Evolutionary conservation across 208 protist species (phyloP), one percentile per base, ranked within the genome.

Genomic region (Leptomonas pyrrhocoris): DNA sequence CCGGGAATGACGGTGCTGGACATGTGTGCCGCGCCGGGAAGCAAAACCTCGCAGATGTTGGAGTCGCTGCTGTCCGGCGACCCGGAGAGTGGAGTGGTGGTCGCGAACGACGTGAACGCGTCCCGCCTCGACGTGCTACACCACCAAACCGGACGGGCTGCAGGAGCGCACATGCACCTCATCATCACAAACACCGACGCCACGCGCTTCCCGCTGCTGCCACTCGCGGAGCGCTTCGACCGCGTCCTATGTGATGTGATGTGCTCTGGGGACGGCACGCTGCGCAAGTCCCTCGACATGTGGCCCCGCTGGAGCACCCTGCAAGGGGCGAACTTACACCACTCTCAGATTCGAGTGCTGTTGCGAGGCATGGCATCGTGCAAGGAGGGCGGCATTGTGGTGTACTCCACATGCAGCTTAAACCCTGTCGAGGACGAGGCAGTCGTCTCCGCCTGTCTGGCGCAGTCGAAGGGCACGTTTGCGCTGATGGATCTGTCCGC

Each of bases 401-500:
- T 98, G 18, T 99, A 99, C 81, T 98, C 93, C 9, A 99, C 97
- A 18, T 99, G 97, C 83, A 98, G 92, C 57, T 48, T 98, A 21
- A 98, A 98, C 79, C 97, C 97, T 16, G 81, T 98, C 46, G 96
- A 99, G 80, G 88, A 98, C 69, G 96, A 98, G 79, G 95, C 95
- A 8, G 96, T 98, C 30, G 85, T 98, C 16, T 94, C 86, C 0
- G 76, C 76, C 25, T 90, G 96, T 36, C 83, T 98, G 36, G 61
- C 59, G n/a, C 74, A 83, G 51, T 69, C 77, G 31, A 79, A 85
- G 11, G 85, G 90, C 11, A 23, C 61, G 16, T 96, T 96, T 68
- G 70, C 80, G 36, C 76, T 99, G 2, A 91, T 98, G 9, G 94
- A 98, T 70, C 80, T 87, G 2, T 79, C 73, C 1, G 48, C 76